phyloP scores from a whole-genome alignment of 1,284 basidiomycete genomes.

The Moesziomyces sp. region DNA sequence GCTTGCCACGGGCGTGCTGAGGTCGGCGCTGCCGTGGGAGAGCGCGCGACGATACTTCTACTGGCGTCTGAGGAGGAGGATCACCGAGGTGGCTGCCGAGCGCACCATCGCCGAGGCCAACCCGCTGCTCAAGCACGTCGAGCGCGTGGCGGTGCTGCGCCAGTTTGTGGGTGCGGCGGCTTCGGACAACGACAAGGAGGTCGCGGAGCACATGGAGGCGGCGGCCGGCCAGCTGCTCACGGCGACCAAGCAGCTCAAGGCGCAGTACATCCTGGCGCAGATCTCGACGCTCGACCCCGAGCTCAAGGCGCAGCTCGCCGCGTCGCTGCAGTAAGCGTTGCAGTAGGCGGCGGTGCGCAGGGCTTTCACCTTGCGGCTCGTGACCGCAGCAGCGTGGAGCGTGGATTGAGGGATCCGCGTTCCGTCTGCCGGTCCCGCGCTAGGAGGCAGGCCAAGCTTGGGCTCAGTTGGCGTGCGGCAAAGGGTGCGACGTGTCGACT shows the following conservation, averaged over 20 bases:
- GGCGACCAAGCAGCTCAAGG: conserved; percentile 53
- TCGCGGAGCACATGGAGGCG: conserved; percentile 61
- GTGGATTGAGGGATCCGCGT: conserved; percentile 41
- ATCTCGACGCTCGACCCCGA: conserved; percentile 62
- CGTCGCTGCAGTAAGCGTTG: conserved; percentile 27
- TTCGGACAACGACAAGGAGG: conserved; percentile 56
- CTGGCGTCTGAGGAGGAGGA: conserved; percentile 82
- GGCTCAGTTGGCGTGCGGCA: too few relatives aligned
- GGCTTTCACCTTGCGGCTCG: background rate
- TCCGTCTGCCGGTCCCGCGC: too few relatives aligned
- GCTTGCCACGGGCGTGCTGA: conserved; percentile 91
- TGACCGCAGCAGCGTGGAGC: background rate
- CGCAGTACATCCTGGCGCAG: conserved; percentile 56
- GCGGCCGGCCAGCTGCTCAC: conserved; percentile 44
- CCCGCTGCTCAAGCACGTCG: conserved; percentile 60
- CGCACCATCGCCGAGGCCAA: conserved; percentile 61
- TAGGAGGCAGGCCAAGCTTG: too few relatives aligned
- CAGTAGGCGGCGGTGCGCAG: background rate
- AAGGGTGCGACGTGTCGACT: conserved; percentile 12
- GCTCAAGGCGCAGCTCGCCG: conserved; percentile 42
- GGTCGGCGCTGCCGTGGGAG: conserved; percentile 77
- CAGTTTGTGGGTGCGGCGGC: conserved; percentile 52
- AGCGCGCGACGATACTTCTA: conserved; percentile 89
- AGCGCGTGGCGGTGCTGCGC: conserved; percentile 54
- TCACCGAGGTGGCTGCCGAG: conserved; percentile 63